Conservation (phyloP, 2,329 filamentous ascomycete genomes). For the Penicillium fuscoglaucum region DNA sequence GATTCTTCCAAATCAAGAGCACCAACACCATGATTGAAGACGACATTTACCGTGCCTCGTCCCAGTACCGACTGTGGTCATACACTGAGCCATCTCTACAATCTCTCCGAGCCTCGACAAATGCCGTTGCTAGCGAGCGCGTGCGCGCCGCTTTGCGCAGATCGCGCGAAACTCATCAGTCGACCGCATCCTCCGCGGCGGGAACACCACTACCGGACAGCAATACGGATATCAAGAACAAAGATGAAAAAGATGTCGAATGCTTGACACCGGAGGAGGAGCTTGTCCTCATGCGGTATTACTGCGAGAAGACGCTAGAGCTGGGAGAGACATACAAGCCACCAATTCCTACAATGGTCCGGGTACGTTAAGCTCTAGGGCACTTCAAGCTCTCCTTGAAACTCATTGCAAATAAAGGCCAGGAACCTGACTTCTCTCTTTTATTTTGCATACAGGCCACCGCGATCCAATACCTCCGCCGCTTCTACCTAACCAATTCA, state of each 20-base stretch:
- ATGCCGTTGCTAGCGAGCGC: slow-evolving; percentile 71
- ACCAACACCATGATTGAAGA: slow-evolving; percentile 73
- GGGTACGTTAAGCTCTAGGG: slow-evolving; percentile 45
- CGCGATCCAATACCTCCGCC: slow-evolving; percentile 82
- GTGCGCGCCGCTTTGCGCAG: slow-evolving; percentile 59
- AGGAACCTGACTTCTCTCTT: background rate
- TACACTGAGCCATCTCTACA: slow-evolving; percentile 74
- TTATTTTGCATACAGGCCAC: slow-evolving; percentile 57
- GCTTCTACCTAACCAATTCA: slow-evolving; percentile 94
- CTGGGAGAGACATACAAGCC: slow-evolving; percentile 60
- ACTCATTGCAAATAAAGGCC: background rate
- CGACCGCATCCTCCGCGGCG: slow-evolving; percentile 33
- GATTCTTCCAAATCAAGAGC: background rate
- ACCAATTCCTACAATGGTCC: slow-evolving; percentile 59
- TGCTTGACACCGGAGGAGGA: slow-evolving; percentile 85
- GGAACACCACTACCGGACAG: slow-evolving; percentile 33
- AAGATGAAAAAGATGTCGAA: slow-evolving; percentile 57
- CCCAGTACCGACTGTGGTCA: slow-evolving; percentile 90
- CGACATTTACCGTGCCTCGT: slow-evolving; percentile 83
- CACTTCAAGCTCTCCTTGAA: background rate
- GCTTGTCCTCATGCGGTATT: slow-evolving; percentile 75
- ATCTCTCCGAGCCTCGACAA: slow-evolving; percentile 74
- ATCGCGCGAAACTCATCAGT: slow-evolving; percentile 39
- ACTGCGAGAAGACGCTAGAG: slow-evolving; percentile 62
- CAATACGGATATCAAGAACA: slow-evolving; percentile 35